A percentile compares a stretch with the other conserved stretches of the same genome.
Evolutionary conservation across 2,329 filamentous ascomycete genomes (phyloP).

Genomic region (Shiraia sp.): DNA sequence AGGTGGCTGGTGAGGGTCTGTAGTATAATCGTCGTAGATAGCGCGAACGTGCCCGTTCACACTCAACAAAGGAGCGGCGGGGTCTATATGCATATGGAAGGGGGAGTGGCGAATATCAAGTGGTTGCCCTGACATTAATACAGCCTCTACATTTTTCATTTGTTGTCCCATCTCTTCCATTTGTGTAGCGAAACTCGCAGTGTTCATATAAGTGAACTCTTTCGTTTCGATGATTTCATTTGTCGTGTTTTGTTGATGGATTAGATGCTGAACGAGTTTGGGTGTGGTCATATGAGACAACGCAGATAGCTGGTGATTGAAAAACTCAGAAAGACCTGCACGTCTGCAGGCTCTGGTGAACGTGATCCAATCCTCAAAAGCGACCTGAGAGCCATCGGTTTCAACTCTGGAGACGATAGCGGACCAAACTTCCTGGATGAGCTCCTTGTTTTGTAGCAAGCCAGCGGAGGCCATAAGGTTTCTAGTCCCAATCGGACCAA

Average conservation of each 20-base stretch:
- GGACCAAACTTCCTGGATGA: constrained; percentile 39
- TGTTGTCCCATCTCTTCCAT: constrained; percentile 27
- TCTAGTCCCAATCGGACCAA: constrained; percentile 25
- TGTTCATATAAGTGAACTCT: constrained; percentile 15
- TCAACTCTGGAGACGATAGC: constrained; percentile 26
- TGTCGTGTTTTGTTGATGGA: constrained; percentile 6
- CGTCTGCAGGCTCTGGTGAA: constrained; percentile 37
- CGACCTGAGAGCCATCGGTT: constrained; percentile 22
- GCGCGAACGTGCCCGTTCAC: constrained; percentile 35
- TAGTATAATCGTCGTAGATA: constrained; percentile 52
- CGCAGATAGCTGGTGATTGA: constrained; percentile 27
- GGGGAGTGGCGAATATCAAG: constrained; percentile 42
- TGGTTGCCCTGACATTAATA: constrained; percentile 37
- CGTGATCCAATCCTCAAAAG: constrained; percentile 37
- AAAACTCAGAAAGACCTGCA: constrained; percentile 23
- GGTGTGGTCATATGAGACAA: constrained; percentile 30
- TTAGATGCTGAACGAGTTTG: constrained; percentile 11
- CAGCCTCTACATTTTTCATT: constrained; percentile 31
- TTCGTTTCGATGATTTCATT: constrained; percentile 1
- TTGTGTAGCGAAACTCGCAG: constrained; percentile 17
- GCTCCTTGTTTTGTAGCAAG: constrained; percentile 19
- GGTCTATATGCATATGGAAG: constrained; percentile 44
- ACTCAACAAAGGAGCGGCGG: constrained; percentile 23
- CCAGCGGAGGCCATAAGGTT: constrained; percentile 36
- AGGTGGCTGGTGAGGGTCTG: constrained; percentile 42